Percentiles rank a stretch among this genome's conserved stretches.
phyloP scores from a whole-genome alignment of 1,284 basidiomycete species.

The Apiotrichum laibachii region DNA sequence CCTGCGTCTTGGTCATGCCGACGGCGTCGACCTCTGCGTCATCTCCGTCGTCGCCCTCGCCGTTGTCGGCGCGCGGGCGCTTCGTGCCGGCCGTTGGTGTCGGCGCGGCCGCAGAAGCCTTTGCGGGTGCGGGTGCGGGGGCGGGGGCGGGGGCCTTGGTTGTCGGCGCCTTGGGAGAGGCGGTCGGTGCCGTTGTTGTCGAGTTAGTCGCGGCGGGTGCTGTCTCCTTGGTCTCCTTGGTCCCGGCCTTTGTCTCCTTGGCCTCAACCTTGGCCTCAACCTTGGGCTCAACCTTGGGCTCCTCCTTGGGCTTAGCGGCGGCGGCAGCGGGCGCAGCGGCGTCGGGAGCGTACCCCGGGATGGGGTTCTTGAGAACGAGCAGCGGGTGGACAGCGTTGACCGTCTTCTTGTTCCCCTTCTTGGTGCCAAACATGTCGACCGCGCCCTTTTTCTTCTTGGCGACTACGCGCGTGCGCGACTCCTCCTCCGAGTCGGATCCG shows the following conservation, averaged over 20 bases:
- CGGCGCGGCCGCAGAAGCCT: no score
- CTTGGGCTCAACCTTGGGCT: background rate
- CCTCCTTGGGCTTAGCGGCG: background rate
- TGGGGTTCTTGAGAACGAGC: constrained; percentile 16
- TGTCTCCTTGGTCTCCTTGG: background rate
- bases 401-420: constrained; percentile 22
- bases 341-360: constrained; percentile 15
- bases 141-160: no score
- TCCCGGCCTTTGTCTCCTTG: no score
- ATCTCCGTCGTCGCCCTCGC: constrained; percentile 4
- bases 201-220: no score
- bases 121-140: no score
- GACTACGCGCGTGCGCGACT: constrained; percentile 13
- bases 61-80: constrained; percentile 5
- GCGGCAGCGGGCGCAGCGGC: background rate
- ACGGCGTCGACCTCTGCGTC: constrained; percentile 1
- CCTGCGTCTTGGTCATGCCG: constrained; percentile 22
- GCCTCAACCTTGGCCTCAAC: background rate
- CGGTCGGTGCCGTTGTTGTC: no score
- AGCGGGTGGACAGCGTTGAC: constrained; percentile 9
- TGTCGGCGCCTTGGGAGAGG: no score
- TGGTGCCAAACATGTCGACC: constrained; percentile 27
- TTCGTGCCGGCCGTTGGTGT: constrained; percentile 1
- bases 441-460: constrained; percentile 32
- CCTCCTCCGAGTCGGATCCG: constrained; percentile 7